Evolutionary conservation across 148 eudicot species (phyloP).

Genomic region (Cornus florida): DNA sequence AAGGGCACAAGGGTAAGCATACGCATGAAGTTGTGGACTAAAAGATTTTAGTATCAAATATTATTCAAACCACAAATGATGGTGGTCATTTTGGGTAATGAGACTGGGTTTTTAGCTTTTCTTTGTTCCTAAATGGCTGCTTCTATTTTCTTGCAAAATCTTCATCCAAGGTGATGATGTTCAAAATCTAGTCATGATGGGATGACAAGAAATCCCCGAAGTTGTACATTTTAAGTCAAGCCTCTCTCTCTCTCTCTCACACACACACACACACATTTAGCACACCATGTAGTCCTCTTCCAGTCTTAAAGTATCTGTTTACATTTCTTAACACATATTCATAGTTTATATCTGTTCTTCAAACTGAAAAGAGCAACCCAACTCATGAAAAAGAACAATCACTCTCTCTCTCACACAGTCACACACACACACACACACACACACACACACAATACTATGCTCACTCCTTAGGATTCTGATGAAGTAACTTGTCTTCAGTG

Average conservation of each 20-base stretch:
- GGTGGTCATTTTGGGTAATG: too few species aligned
- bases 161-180: background rate
- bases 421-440: background rate
- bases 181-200: background rate
- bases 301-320: too few species aligned
- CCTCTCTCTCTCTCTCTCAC: background rate
- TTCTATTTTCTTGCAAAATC: background rate
- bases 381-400: background rate
- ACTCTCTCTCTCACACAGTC: background rate
- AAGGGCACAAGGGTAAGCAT: too few species aligned
- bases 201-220: background rate
- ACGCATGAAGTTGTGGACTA: too few species aligned
- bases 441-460: background rate
- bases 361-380: conserved; percentile 2
- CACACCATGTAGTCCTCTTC: background rate
- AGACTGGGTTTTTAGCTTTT: background rate
- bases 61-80: background rate
- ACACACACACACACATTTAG: background rate
- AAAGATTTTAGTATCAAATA: too few species aligned
- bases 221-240: background rate
- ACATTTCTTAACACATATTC: background rate
- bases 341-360: background rate
- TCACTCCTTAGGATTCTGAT: background rate
- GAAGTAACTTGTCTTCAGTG: background rate
- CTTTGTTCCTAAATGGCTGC: background rate